Evolutionary conservation across 164 flowering plant species (phyloP).

Genomic region (Vitis amurensis): DNA sequence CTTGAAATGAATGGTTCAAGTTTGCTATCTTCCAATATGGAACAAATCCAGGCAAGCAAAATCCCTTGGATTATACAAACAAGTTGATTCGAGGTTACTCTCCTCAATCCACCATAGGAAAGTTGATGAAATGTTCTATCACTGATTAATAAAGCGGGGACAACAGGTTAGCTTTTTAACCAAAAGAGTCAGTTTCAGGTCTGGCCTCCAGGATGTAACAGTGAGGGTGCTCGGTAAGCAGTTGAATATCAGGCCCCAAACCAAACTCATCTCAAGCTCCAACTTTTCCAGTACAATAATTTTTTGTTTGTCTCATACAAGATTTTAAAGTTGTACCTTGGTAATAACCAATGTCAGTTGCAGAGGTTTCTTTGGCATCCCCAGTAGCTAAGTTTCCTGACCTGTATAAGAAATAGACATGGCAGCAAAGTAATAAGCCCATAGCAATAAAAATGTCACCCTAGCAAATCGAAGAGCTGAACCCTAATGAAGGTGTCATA

Average conservation of each 20-base stretch:
- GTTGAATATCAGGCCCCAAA: background rate
- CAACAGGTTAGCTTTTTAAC: too few species aligned
- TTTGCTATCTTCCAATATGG: too few species aligned
- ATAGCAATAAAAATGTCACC: background rate
- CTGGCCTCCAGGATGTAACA: too few species aligned
- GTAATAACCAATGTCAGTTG: background rate
- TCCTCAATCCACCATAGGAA: too few species aligned
- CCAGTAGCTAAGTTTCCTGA: constrained; percentile 10
- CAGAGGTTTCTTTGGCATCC: constrained; percentile 5
- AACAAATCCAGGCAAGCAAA: too few species aligned
- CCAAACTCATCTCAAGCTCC: background rate
- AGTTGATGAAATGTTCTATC: too few species aligned
- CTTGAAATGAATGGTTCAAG: too few species aligned
- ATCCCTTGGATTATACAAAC: too few species aligned
- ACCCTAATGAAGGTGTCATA: background rate
- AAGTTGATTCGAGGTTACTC: too few species aligned
- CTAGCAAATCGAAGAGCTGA: background rate
- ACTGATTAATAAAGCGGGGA: too few species aligned
- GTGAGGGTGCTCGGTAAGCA: background rate
- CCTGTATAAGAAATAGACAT: constrained; percentile 4
- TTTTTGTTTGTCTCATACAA: background rate
- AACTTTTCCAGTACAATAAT: background rate
- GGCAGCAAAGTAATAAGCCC: background rate
- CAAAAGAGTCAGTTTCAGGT: too few species aligned
- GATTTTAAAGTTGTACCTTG: constrained; percentile 15